Base-by-base conservation (phyloP, 352 stramenopile genomes). In the Pythium coloratum region DNA sequence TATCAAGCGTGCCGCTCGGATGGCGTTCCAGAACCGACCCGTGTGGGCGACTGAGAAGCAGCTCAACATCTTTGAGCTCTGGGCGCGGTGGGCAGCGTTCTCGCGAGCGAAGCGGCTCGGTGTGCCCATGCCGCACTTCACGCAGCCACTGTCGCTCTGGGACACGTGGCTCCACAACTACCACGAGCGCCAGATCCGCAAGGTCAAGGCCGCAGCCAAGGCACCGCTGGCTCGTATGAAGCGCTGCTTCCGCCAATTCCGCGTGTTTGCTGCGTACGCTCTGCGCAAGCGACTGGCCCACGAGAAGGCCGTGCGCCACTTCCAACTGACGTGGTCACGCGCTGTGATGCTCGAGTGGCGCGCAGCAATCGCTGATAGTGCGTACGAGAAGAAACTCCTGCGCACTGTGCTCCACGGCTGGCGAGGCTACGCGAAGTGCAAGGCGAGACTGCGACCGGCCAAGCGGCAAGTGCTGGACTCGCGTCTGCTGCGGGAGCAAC, bases 141-240 rank as follows among this genome's bases (percentile, higher is more conserved):
- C 70, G 9, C 69, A 72, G 24, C 47, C 82, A 1, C 75, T 90
- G 38, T 74, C 82, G 14, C 75, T 86, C 6, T 94, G 86, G 86
- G 86, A 89, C 54, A 70, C 89, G 5, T 92, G 84, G 82, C 59
- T 90, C 24, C 76, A 88, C 69, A 89, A 89, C 53, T 90, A 92
- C 69, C 84, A 91, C 36, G 84, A 90, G 49, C 82, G 84, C 1
- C 81, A 92, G 61, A 74, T 94, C n/a, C 84, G 86, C 14, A 76
- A 78, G 38, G 74, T 94, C 16, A 91, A 90, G 55, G 84, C 82
- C 3, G 70, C 72, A 2, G 76, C 84, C 0, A 79, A 81, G 59
- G 79, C 81, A 3, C 84, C 84, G 14, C 59, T 76, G 14, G 76
- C 81, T 10, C 67, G 76, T 40, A 78, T 91, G 59, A 64, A 67